Base-by-base conservation (phyloP, 352 stramenopile genomes). In the Phytophthora megakarya region DNA sequence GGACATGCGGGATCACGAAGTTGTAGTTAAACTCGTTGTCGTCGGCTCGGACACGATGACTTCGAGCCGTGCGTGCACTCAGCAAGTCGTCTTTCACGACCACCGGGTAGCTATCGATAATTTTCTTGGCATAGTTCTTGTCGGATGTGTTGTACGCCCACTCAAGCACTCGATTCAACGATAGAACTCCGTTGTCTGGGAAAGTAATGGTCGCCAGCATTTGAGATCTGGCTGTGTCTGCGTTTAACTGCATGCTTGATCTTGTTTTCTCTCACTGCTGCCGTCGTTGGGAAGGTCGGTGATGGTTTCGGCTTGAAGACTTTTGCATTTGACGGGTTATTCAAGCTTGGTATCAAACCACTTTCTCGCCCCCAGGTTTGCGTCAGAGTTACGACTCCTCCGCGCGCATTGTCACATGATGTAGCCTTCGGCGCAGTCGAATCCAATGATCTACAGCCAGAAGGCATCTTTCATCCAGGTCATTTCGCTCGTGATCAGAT, bases 11-110 rank as follows among this genome's bases (percentile, higher is more conserved):
- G 15, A 55, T 26, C 9, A 63, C 54, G 18, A 60, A 51, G 9
- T 61, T 61, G 18, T 52, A 64, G 19, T 64, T 37, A 13, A 37
- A 50, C 8, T 56, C 22, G 5, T 13, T 10, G 2, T 19, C 7
- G 8, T 16, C 1, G 3, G 50, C 25, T 3, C 37, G 8, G 9
- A 19, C 35, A 13, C 55, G 44, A 4, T 42, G 23, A 15, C 55
- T 26, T 5, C 42, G 39, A 35, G 52, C 28, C 22, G 30, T 8
- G 51, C 28, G 52, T 3, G 39, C 26, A 35, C 40, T 13, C n/a
- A 33, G n/a, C 13, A 51, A 61, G 45, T 54, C 35, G 16, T 56
- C 55, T 3, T 15, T 10, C 45, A 56, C 56, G 6, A 56, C 38
- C 37, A 51, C 28, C 1, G 45, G 45, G 23, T 56, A 64, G 35